A percentile compares a stretch with the other conserved stretches of the same genome.
Conservation (phyloP, 2,329 filamentous ascomycete genomes). For the Fulvia fulva region DNA sequence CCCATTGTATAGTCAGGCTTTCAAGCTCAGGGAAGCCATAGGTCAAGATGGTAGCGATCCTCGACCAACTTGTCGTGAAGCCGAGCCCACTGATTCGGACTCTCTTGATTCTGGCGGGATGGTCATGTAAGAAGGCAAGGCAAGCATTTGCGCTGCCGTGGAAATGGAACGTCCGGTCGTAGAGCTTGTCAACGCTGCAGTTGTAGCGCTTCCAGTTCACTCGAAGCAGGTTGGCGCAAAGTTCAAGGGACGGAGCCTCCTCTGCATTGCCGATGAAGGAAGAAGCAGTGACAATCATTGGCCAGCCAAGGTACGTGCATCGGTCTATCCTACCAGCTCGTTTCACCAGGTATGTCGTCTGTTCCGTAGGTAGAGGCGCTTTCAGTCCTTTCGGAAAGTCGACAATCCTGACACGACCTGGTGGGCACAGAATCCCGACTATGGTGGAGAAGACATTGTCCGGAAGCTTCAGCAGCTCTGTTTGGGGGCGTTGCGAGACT, state of each 20-base stretch:
- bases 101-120: no score
- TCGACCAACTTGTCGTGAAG: no score
- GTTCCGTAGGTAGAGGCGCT: not conserved
- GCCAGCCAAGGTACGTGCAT: not conserved
- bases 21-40: no score
- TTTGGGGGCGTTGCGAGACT: no score
- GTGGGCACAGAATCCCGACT: not conserved
- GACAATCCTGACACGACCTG: not conserved
- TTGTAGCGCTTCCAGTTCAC: not conserved
- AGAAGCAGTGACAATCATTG: not conserved
- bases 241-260: not conserved
- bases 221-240: not conserved
- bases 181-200: not conserved
- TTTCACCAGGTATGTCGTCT: not conserved
- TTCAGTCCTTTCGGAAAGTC: not conserved
- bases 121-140: no score
- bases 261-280: not conserved
- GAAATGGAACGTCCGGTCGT: not conserved
- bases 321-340: not conserved
- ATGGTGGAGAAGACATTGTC: not conserved
- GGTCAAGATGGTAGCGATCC: no score
- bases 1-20: no score
- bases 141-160: not conserved
- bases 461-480: not conserved
- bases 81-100: no score